Evolutionary conservation across 768 basidiomycete species (phyloP), one percentile per base, ranked within the genome.

Genomic region (Macrolepiota albuminosa): DNA sequence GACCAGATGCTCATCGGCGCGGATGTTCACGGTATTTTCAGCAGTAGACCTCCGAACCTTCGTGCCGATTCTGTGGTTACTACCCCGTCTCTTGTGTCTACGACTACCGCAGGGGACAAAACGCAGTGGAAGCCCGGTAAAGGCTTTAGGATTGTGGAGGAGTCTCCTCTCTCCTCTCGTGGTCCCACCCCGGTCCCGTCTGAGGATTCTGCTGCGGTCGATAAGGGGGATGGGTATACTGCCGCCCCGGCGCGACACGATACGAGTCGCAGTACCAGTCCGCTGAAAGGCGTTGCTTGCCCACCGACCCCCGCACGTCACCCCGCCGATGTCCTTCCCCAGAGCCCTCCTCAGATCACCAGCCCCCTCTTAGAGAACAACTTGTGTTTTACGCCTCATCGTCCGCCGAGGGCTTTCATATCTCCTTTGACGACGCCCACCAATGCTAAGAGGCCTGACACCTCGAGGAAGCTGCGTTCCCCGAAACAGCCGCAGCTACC

Each of bases 331-430:
- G 58, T 69, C 24, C 75, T 88, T 3, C 84, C 84, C 0, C 73
- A 73, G 29, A 85, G 84, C 61, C 87, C 87, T 0, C 76, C 84
- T 2, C 76, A 77, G 60, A 70, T 88, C 39, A 82, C 75, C 69
- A 86, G 81, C 11, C 82, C 83, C 1, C 78, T 81, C 0, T 73
- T 88, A 57, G 80, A 85, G 57, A 79, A 75, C 31, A 75, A 77
- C 31, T 74, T 88, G 33, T 84, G 81, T 64, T 88, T 88, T 63
- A 78, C 78, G 0, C 74, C 77, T 3, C 61, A n/a, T 26, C 39
- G 55, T 26, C 47, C 54, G 10, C 47, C 52, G 21, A 55, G 54
- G 40, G 40, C 56, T 6, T 14, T 37, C 5, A n/a, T 13, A 13
- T 33, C 64, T 0, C 39, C 58, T 16, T n/a, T 18, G 14, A 46